These are phyloP conservation scores for Beauveria sp. DNA, from an alignment of 2,329 filamentous ascomycete genomes.

Conservation along the genomic window DNA sequence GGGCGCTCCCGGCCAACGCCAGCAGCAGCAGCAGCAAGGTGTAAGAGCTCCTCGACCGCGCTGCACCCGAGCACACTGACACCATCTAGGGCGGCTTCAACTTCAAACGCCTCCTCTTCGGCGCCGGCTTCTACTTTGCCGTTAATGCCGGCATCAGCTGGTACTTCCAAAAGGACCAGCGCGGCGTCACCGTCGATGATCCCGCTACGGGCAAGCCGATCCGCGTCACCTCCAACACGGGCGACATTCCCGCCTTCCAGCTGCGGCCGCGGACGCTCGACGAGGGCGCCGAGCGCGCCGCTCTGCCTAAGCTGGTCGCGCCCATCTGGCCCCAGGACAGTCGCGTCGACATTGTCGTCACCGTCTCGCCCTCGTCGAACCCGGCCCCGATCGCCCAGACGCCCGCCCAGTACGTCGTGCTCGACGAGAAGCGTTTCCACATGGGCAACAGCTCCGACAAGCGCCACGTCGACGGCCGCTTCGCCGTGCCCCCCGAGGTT, in stretches of 20 bases:
- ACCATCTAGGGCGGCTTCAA: slow-evolving; percentile 24
- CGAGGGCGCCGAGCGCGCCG: slow-evolving; percentile 55
- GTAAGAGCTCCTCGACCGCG: slow-evolving; percentile 9
- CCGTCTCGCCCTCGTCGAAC: slow-evolving; percentile 68
- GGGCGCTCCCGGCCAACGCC: slow-evolving; percentile 4
- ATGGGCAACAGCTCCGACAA: slow-evolving; percentile 74
- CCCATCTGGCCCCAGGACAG: slow-evolving; percentile 83
- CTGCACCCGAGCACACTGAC: not conserved
- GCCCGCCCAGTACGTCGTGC: slow-evolving; percentile 60
- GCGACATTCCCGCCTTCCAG: slow-evolving; percentile 55
- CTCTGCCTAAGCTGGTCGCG: slow-evolving; percentile 62
- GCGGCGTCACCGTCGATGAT: slow-evolving; percentile 40
- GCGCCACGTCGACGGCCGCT: slow-evolving; percentile 67
- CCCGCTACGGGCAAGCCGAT: slow-evolving; percentile 43
- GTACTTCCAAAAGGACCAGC: slow-evolving; percentile 40
- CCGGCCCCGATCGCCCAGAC: slow-evolving; percentile 60
- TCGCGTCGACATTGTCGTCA: slow-evolving; percentile 74
- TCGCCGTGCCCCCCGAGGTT: slow-evolving; percentile 68
- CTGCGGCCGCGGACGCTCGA: slow-evolving; percentile 54
- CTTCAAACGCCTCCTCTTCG: slow-evolving; percentile 42
- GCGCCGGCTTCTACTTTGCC: slow-evolving; percentile 48
- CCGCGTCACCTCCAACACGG: slow-evolving; percentile 45
- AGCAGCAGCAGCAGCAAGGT: slow-evolving; percentile 13
- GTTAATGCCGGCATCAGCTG: slow-evolving; percentile 52
- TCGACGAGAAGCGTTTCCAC: slow-evolving; percentile 73